Evolutionary conservation across 2,329 filamentous ascomycete genomes (phyloP).

Genomic region (Colletotrichum somersetense): DNA sequence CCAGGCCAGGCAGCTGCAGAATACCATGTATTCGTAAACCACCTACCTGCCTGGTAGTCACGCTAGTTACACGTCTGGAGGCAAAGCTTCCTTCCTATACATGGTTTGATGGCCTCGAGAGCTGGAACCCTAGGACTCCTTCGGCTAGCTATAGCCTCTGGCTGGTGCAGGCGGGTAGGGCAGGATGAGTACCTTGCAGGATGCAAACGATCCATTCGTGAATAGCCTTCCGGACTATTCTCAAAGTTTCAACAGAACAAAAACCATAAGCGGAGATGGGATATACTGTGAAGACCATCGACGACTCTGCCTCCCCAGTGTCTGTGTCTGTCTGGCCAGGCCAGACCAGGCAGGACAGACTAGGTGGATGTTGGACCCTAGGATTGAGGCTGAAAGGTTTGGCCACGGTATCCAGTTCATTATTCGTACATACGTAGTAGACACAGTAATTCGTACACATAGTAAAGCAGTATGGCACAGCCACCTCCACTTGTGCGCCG

Average conservation of each 20-base stretch:
- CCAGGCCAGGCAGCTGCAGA: conserved; percentile 23
- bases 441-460: no score
- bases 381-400: conserved; percentile 28
- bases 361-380: conserved; percentile 21
- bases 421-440: no score
- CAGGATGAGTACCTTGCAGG: neutral
- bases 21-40: neutral
- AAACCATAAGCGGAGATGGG: conserved; percentile 25
- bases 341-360: neutral
- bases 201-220: neutral
- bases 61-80: neutral
- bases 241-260: conserved; percentile 9
- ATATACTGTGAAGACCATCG: neutral
- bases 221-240: neutral
- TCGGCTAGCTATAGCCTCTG: neutral
- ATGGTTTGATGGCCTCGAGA: neutral
- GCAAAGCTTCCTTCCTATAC: neutral
- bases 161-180: neutral
- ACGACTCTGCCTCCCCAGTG: neutral
- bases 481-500: conserved; percentile 30
- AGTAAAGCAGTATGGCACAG: conserved; percentile 12
- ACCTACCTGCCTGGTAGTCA: no score
- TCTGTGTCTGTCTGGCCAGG: no score
- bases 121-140: neutral
- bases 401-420: conserved; percentile 15